Base-by-base conservation (phyloP, 176 grass and related monocot species). In the Secale cereale region DNA sequence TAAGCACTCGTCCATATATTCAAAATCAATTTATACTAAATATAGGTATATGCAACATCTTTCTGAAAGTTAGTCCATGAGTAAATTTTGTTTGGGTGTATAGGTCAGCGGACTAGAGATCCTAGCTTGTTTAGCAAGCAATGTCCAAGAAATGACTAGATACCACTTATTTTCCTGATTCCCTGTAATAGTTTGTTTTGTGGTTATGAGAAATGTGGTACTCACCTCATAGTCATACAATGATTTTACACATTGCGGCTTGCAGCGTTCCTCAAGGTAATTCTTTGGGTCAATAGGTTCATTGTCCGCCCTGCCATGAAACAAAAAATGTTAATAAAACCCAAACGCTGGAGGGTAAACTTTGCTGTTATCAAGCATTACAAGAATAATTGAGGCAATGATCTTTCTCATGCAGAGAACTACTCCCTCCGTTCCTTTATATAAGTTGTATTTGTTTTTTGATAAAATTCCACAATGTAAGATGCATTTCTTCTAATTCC, bases 241-340 rank as follows among this genome's bases (percentile, higher is more conserved):
- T 80, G 89, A 57, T 82, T 88, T 89, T 14, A 94, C 87, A 83
- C 92, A 94, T 27, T 88, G 80, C 17, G 92, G 87, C 62, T 90
- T 94, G 89, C 92, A 92, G 26, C 74, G 61, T 52, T 92, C 78
- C 54, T 94, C 90, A 65, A 92, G 81, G 66, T 85, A 87, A 37
- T 91, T 83, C 85, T 94, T 92, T 59, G 88, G 87, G 35, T 89
- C 92, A 85, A 85, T 45, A 32, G 69, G 74, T 76, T 91, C 89
- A 70, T 88, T 88, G 0, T 92, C 85, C 14, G 70, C 78, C 92
- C 92, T 88, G 43, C 48, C 30, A 87, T 56, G 64, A 29, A 70
- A 31, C 5, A 40, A 54, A 46, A 66, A 6, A 80, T 65, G 61
- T 31, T 74, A 10, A 74, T 14, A 74, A 25, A 29, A 74, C 71